Evolutionary conservation across 257 asterid species (phyloP).

Genomic region (Nicotiana otophora): DNA sequence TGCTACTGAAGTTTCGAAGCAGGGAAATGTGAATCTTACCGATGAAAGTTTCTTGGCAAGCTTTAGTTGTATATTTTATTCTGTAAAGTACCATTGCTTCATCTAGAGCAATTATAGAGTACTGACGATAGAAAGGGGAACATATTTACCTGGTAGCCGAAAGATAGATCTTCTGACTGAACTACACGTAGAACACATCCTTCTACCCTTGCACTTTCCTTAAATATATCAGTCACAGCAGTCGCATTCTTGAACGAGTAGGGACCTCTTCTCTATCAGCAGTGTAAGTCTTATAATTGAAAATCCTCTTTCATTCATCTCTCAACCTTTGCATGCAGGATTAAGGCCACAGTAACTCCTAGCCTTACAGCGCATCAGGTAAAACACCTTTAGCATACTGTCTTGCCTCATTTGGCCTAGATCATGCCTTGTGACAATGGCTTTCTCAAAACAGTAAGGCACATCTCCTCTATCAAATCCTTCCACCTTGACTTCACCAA

Average conservation of each 20-base stretch:
- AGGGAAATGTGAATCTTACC: not conserved
- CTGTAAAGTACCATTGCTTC: not conserved
- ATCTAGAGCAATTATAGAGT: not conserved
- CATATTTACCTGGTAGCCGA: slow-evolving; percentile 27
- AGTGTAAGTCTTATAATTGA: slow-evolving; percentile 26
- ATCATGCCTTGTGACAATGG: slow-evolving; percentile 32
- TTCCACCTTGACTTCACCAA: slow-evolving; percentile 24
- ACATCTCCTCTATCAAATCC: slow-evolving; percentile 20
- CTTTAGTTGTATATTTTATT: not conserved
- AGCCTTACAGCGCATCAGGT: slow-evolving; percentile 28
- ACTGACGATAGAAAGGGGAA: not conserved
- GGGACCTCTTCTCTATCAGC: slow-evolving; percentile 26
- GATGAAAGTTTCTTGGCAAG: not conserved
- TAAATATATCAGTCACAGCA: slow-evolving; percentile 23
- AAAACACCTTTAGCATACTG: slow-evolving; percentile 20
- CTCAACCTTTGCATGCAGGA: slow-evolving; percentile 6
- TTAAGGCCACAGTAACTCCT: slow-evolving; percentile 23
- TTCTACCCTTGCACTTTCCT: slow-evolving; percentile 15
- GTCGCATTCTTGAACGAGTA: slow-evolving; percentile 33
- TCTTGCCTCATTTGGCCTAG: slow-evolving; percentile 18
- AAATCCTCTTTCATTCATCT: slow-evolving; percentile 17
- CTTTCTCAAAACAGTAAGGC: slow-evolving; percentile 39
- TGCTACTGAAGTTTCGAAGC: not conserved
- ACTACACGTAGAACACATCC: slow-evolving; percentile 25
- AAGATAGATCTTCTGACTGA: slow-evolving; percentile 32